Percentiles rank a stretch among this genome's conserved stretches.
These are phyloP conservation scores for Penicillium sp. DNA, from an alignment of 2,329 filamentous ascomycete species.

Conservation along the genomic window DNA sequence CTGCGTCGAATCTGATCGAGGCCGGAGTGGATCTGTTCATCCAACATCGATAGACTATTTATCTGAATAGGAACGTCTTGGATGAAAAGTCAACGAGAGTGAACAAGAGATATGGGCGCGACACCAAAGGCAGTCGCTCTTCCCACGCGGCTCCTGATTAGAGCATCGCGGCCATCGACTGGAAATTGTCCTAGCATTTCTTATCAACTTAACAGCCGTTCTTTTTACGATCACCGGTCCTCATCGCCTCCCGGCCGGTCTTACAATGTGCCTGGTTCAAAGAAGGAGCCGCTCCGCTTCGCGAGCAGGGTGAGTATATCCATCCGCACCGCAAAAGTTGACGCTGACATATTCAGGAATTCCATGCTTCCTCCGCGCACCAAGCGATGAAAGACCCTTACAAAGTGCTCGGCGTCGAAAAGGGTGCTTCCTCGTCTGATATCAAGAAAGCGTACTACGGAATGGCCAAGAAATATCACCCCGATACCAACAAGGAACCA, in stretches of 20 bases:
- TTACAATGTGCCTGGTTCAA: slow-evolving; percentile 23
- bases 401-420: slow-evolving; percentile 75
- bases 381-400: slow-evolving; percentile 81
- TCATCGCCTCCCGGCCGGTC: slow-evolving; percentile 24
- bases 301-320: slow-evolving; percentile 27
- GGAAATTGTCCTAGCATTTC: slow-evolving; percentile 27
- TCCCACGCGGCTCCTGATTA: slow-evolving; percentile 37
- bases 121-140: slow-evolving; percentile 39
- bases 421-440: slow-evolving; percentile 73
- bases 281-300: slow-evolving; percentile 21
- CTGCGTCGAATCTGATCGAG: background rate
- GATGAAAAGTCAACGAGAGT: slow-evolving; percentile 7
- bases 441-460: slow-evolving; percentile 99
- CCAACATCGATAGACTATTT: background rate
- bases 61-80: background rate
- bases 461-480: slow-evolving; percentile 94
- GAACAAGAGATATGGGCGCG: slow-evolving; percentile 41
- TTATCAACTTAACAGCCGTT: slow-evolving; percentile 32
- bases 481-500: slow-evolving; percentile 94
- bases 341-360: slow-evolving; percentile 27
- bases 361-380: slow-evolving; percentile 50
- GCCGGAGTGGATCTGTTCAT: background rate
- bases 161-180: slow-evolving; percentile 34
- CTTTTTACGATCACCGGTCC: slow-evolving; percentile 29
- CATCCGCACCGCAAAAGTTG: background rate